Evolutionary conservation across 2,329 filamentous ascomycete genomes (phyloP).

Genomic region (Arthroderma sp.): DNA sequence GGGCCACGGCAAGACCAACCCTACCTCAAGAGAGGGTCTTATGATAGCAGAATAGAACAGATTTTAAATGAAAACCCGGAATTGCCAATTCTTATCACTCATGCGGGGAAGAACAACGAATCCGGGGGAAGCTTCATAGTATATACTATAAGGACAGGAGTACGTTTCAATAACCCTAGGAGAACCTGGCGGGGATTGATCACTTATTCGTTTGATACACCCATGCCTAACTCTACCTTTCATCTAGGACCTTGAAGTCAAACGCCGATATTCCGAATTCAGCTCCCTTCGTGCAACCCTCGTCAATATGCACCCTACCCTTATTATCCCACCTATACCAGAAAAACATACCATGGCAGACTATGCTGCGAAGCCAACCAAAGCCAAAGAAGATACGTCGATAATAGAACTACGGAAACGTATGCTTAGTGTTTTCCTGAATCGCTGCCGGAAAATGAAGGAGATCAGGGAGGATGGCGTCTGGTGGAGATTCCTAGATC

Average conservation of each 20-base stretch:
- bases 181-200: neutral
- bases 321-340: constrained; percentile 91
- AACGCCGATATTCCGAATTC: constrained; percentile 92
- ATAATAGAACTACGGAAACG: constrained; percentile 95
- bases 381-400: constrained; percentile 90
- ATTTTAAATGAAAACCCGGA: constrained; percentile 92
- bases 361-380: constrained; percentile 94
- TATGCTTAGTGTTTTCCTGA: constrained; percentile 92
- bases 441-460: constrained; percentile 85
- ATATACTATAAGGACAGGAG: constrained; percentile 90
- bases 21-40: constrained; percentile 64
- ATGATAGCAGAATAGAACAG: constrained; percentile 92
- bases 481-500: constrained; percentile 95
- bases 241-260: constrained; percentile 77
- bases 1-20: constrained; percentile 37
- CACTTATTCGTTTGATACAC: neutral
- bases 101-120: constrained; percentile 89
- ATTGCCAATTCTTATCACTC: constrained; percentile 77
- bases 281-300: constrained; percentile 79
- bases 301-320: constrained; percentile 80
- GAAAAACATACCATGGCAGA: constrained; percentile 99
- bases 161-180: constrained; percentile 33
- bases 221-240: constrained; percentile 4
- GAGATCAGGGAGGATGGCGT: constrained; percentile 85
- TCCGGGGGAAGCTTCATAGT: constrained; percentile 89